These are phyloP conservation scores for Mollisiaceae sp. DNA, from an alignment of 2,329 filamentous ascomycete genomes.

Conservation along the genomic window DNA sequence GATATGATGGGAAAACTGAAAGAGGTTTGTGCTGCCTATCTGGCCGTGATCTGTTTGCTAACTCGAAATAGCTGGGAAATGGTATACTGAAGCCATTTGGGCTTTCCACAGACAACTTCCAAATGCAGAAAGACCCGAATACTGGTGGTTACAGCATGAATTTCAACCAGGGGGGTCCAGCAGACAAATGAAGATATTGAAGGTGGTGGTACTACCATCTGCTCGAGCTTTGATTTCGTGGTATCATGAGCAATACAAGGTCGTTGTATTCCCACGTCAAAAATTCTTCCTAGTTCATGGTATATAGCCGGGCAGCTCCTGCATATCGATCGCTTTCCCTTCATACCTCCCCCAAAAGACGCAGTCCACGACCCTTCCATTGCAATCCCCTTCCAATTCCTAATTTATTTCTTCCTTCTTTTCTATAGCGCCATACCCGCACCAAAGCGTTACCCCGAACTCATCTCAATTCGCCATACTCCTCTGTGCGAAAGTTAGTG, in stretches of 20 bases:
- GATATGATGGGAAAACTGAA: slow-evolving; percentile 99
- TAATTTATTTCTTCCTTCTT: too few species aligned
- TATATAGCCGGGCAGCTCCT: background rate
- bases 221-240: background rate
- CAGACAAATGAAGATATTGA: slow-evolving; percentile 4
- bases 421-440: too few species aligned
- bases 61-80: slow-evolving; percentile 70
- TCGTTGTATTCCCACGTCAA: background rate
- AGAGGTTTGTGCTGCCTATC: slow-evolving; percentile 56
- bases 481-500: too few species aligned
- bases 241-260: background rate
- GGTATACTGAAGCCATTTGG: slow-evolving; percentile 93
- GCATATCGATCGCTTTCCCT: too few species aligned
- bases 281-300: background rate
- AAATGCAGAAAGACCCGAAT: slow-evolving; percentile 89
- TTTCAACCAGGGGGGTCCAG: slow-evolving; percentile 55
- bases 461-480: too few species aligned
- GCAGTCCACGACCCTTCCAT: too few species aligned
- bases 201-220: background rate
- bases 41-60: background rate
- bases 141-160: slow-evolving; percentile 95
- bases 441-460: too few species aligned
- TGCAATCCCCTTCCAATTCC: too few species aligned
- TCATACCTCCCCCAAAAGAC: too few species aligned
- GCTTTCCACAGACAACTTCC: slow-evolving; percentile 90